phyloP scores from a whole-genome alignment of 179 eudicot species.

The Actinidia polygama region DNA sequence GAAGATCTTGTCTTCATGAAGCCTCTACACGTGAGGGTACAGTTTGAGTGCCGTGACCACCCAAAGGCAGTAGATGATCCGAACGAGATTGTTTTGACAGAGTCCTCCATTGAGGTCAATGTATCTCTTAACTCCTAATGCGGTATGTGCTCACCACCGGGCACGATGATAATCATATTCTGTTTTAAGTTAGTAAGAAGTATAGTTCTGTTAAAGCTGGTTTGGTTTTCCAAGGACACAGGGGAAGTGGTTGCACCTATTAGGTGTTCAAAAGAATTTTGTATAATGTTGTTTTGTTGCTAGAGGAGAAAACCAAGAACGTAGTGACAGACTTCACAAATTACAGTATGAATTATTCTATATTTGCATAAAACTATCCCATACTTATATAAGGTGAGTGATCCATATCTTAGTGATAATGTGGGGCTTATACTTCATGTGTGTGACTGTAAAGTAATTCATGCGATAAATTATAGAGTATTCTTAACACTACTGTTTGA shows the following conservation, averaged over 20 bases:
- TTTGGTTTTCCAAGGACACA: background rate
- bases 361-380: too few relatives aligned
- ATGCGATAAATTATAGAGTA: too few relatives aligned
- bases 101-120: conserved; percentile 60
- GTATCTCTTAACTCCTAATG: conserved; percentile 43
- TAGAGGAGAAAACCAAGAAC: too few relatives aligned
- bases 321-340: too few relatives aligned
- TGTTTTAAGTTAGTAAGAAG: too few relatives aligned
- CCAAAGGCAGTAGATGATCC: conserved; percentile 66
- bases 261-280: background rate
- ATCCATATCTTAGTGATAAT: too few relatives aligned
- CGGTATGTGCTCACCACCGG: background rate
- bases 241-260: background rate
- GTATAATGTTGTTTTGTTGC: too few relatives aligned
- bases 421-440: too few relatives aligned
- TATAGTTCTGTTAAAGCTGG: background rate
- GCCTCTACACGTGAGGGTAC: conserved; percentile 66
- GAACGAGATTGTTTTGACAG: conserved; percentile 60
- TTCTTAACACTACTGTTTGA: too few relatives aligned
- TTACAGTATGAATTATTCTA: too few relatives aligned
- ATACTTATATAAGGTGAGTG: too few relatives aligned
- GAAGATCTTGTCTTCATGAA: conserved; percentile 68
- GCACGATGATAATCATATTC: background rate
- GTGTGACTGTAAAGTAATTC: too few relatives aligned
- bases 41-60: conserved; percentile 57